Evolutionary conservation across 2,329 filamentous ascomycete species (phyloP).

Genomic region (Thelonectria blattea): DNA sequence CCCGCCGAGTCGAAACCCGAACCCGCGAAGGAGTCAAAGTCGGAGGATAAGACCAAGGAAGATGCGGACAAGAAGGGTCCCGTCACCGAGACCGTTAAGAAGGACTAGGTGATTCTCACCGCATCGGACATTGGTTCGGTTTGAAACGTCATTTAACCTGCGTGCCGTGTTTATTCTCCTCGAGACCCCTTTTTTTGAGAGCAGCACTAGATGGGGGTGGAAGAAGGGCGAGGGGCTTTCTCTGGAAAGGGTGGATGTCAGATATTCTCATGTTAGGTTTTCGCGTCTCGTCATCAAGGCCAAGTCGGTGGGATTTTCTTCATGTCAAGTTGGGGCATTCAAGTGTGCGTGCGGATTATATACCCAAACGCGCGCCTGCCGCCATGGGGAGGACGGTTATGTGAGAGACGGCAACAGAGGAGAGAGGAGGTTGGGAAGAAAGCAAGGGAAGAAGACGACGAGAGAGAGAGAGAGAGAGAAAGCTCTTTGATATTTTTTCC

Average conservation of each 20-base stretch:
- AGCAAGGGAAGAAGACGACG: constrained; percentile 19
- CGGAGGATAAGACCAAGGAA: constrained; percentile 28
- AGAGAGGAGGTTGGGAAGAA: constrained; percentile 28
- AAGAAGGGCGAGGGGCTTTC: constrained; percentile 12
- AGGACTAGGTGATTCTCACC: constrained; percentile 45
- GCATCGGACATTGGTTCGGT: constrained; percentile 23
- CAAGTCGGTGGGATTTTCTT: constrained; percentile 33
- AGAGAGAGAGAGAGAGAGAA: constrained; percentile 36
- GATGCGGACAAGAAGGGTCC: constrained; percentile 38
- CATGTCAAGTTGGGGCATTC: constrained; percentile 32
- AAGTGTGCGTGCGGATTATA: constrained; percentile 16
- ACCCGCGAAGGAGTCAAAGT: constrained; percentile 29
- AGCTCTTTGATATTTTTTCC: constrained; percentile 32
- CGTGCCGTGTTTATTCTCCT: constrained; percentile 28
- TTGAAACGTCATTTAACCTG: constrained; percentile 27
- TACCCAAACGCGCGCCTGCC: constrained; percentile 22
- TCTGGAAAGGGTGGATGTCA: constrained; percentile 29
- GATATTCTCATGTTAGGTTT: constrained; percentile 39
- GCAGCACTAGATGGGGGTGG: constrained; percentile 18
- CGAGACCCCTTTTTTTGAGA: constrained; percentile 15
- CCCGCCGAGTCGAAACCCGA: constrained; percentile 35
- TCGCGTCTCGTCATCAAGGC: constrained; percentile 30
- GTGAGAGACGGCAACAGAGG: constrained; percentile 24
- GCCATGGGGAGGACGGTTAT: constrained; percentile 24
- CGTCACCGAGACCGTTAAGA: constrained; percentile 41